Percentiles rank a stretch among this genome's conserved stretches.
Evolutionary conservation across 257 asterid species (phyloP).

Genomic region (Scutellaria barbata): DNA sequence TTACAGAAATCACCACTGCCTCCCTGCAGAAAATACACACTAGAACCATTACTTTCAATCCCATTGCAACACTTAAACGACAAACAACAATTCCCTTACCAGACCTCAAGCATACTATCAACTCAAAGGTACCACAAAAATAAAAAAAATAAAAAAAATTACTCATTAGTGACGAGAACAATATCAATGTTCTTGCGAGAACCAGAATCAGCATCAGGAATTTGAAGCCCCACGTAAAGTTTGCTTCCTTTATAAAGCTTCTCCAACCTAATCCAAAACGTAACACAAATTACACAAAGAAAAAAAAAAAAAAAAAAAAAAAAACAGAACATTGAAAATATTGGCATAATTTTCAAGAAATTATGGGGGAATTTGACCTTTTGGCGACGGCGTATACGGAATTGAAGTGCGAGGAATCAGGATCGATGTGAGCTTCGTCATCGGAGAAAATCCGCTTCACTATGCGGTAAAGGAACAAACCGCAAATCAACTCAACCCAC

Average conservation of each 20-base stretch:
- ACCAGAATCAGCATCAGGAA: slow-evolving; percentile 82
- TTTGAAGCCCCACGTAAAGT: slow-evolving; percentile 71
- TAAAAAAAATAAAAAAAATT: neutral
- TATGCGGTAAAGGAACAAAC: slow-evolving; percentile 51
- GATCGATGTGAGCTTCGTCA: slow-evolving; percentile 44
- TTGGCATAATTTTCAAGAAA: neutral
- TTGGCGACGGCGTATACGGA: slow-evolving; percentile 66
- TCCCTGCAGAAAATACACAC: slow-evolving; percentile 53
- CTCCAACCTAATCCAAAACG: slow-evolving; percentile 53
- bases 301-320: neutral
- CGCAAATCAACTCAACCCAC: slow-evolving; percentile 73
- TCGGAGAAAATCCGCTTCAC: slow-evolving; percentile 56
- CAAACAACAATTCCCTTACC: neutral
- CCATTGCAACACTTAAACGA: neutral
- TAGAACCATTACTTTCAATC: slow-evolving; percentile 14
- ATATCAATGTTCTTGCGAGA: slow-evolving; percentile 72
- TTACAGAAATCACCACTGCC: slow-evolving; percentile 66
- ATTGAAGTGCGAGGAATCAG: slow-evolving; percentile 55
- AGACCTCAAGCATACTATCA: neutral
- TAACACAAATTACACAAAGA: slow-evolving; percentile 11
- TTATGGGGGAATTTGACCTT: slow-evolving; percentile 33
- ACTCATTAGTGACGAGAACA: slow-evolving; percentile 71
- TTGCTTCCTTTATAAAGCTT: slow-evolving; percentile 67
- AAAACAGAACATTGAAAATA: neutral
- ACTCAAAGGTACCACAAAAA: neutral